A percentile compares a stretch with the other conserved stretches of the same genome.
Conservation (phyloP, 257 asterid species). For the Jasminum sambac region DNA sequence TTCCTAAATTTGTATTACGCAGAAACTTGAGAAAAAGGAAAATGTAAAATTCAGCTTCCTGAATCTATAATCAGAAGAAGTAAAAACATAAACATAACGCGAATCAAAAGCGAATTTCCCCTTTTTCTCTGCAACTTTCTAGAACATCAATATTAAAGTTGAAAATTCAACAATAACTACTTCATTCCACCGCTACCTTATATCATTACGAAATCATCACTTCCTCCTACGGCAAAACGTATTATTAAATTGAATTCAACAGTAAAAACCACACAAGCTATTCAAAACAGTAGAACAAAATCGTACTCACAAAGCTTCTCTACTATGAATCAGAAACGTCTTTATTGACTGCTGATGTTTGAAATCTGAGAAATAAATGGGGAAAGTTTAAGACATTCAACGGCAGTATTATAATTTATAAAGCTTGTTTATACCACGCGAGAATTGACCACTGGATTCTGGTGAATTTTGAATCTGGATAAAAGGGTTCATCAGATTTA, state of each 20-base stretch:
- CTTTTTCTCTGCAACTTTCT: neutral
- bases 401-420: neutral
- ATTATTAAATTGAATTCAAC: neutral
- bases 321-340: neutral
- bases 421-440: neutral
- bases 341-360: neutral
- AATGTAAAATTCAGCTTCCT: neutral
- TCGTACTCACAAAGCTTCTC: neutral
- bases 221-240: neutral
- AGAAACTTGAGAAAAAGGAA: neutral
- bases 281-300: neutral
- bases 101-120: conserved; percentile 2
- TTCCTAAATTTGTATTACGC: neutral
- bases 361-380: neutral
- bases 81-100: neutral
- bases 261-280: neutral
- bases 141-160: neutral
- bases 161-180: neutral
- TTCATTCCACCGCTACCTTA: neutral
- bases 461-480: neutral
- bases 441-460: neutral
- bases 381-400: neutral
- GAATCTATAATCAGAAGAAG: neutral
- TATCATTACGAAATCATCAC: neutral
- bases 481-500: neutral